Conservation (phyloP, 768 basidiomycete species). For the Lactarius quietus region DNA sequence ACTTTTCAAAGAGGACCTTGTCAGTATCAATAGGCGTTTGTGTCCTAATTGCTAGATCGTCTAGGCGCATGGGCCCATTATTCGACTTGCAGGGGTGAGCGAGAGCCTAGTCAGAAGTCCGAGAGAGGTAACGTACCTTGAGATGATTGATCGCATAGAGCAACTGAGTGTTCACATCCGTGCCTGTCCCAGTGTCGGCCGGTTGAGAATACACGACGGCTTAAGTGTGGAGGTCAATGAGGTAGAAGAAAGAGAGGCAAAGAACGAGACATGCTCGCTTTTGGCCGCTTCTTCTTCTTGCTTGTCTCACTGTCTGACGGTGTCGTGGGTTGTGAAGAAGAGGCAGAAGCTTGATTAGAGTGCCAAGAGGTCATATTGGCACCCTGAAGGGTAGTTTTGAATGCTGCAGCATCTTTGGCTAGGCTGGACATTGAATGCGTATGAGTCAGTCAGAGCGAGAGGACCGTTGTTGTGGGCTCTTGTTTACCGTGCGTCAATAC, state of each 20-base stretch:
- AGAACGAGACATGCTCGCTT: conserved; percentile 49
- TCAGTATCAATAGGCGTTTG: conserved; percentile 76
- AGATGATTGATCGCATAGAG: conserved; percentile 80
- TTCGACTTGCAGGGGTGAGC: conserved; percentile 44
- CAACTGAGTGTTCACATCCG: conserved; percentile 82
- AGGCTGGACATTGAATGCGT: conserved; percentile 56
- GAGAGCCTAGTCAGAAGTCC: not conserved
- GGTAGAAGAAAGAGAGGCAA: conserved; percentile 24
- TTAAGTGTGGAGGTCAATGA: conserved; percentile 32
- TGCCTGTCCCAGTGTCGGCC: conserved; percentile 76
- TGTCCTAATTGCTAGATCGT: conserved; percentile 82
- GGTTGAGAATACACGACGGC: conserved; percentile 85
- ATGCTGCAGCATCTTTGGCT: conserved; percentile 65
- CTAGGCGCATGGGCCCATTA: conserved; percentile 77
- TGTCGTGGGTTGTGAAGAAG: conserved; percentile 42
- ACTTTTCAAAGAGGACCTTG: conserved; percentile 66
- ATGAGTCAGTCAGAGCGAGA: not conserved
- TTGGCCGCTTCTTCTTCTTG: conserved; percentile 55
- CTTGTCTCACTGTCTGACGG: conserved; percentile 23
- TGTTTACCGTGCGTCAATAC: not conserved
- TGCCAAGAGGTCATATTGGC: conserved; percentile 78
- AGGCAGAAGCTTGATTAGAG: conserved; percentile 38
- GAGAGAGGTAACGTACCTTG: conserved; percentile 47
- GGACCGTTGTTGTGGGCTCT: conserved; percentile 5
- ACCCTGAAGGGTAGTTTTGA: conserved; percentile 59